Evolutionary conservation across 2,329 filamentous ascomycete genomes (phyloP), one percentile per base, ranked within the genome.

Genomic region (Sporothrix curviconia): DNA sequence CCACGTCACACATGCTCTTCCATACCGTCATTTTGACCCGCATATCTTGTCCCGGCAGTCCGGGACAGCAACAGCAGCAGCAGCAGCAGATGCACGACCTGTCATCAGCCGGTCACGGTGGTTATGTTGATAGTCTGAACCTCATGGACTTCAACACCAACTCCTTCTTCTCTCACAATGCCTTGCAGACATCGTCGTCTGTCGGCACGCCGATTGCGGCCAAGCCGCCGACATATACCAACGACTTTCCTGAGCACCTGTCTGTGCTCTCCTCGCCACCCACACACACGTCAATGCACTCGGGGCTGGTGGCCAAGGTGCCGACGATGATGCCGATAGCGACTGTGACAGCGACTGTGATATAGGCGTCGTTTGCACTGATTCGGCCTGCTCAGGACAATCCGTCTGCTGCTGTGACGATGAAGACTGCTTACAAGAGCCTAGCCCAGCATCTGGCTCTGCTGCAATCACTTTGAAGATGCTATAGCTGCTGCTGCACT

Each of bases 261-360:
- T 58, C 59, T 5, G 58, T 57, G 2, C 54, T 61, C 24, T 61
- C 60, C 3, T 60, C 60, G 30, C 58, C 58, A 34, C 51, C 36
- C 14, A 54, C 56, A 5, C 44, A 30, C 7, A 14, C 49, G 25
- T 54, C 39, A 5, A 17, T 36, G 47, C 32, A 55, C 28, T 37
- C 30, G 17, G 46, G 36, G 24, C 8, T 9, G 53, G 39, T 32
- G 37, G 42, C 12, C 39, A 22, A n/a, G 49, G 42, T 3, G 49
- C 40, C 12, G 47, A 57, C 2, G 60, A 52, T 5, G 61, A 62
- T 24, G 28, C n/a, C 17, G 59, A 58, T 44, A 62, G 60, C 2
- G 43, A 52, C 12, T 64, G 63, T 22, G 58, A 60, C n/a, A 64
- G 63, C 51, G 55, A 63, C 46, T 65, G 64, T 19, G 59, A 57